These are phyloP conservation scores for Pyrenula aspistea DNA, from an alignment of 495 filamentous ascomycete genomes.

Conservation along the genomic window DNA sequence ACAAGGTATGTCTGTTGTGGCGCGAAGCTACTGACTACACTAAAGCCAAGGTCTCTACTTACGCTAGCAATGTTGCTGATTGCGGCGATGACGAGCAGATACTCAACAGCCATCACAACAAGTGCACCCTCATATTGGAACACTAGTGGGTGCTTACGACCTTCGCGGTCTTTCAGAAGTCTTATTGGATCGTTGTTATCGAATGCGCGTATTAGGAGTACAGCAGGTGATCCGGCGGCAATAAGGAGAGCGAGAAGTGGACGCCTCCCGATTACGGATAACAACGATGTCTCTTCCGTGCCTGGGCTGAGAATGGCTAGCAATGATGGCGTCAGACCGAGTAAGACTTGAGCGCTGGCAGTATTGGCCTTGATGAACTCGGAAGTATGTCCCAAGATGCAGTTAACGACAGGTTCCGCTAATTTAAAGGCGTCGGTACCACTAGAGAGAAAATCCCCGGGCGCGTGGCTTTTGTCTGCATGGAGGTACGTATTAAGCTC, in stretches of 20 bases:
- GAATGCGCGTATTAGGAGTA: conserved; percentile 9
- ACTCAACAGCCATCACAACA: conserved; percentile 6
- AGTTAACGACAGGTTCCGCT: conserved; percentile 10
- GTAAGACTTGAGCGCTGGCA: conserved; percentile 12
- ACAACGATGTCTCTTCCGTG: conserved; percentile 8
- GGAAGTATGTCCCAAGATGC: conserved; percentile 8
- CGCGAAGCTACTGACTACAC: conserved; percentile 5
- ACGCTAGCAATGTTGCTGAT: conserved; percentile 11
- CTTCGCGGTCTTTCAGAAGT: neutral
- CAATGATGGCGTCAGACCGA: conserved; percentile 11
- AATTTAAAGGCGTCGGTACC: neutral
- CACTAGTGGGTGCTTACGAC: neutral
- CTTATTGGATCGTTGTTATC: conserved; percentile 7
- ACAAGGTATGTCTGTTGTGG: conserved; percentile 4
- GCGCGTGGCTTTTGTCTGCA: neutral
- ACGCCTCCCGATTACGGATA: conserved; percentile 10
- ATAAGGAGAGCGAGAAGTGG: conserved; percentile 11
- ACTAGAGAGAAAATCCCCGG: neutral
- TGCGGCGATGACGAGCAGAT: conserved; percentile 8
- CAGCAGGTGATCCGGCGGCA: conserved; percentile 9
- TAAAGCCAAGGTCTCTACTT: conserved; percentile 8
- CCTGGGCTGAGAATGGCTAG: conserved; percentile 11
- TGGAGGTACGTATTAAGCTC: neutral
- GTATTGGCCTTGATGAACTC: conserved; percentile 14
- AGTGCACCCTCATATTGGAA: neutral